Evolutionary conservation across 139 green algal genomes (phyloP), one percentile per base, ranked within the genome.

Genomic region (Limnomonas spitsbergensis): DNA sequence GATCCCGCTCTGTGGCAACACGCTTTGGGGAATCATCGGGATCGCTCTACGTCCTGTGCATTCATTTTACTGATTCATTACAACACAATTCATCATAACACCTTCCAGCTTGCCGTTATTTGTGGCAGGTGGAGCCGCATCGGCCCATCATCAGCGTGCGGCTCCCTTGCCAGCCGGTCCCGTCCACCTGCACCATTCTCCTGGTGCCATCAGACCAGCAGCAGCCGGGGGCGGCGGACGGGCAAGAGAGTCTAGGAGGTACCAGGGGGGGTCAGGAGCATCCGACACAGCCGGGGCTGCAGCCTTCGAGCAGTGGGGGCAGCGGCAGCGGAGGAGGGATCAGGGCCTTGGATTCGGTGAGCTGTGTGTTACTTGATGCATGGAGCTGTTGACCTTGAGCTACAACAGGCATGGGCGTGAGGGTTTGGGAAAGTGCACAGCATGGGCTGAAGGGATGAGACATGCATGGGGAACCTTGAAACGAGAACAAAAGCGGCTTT

Each of bases 121-220:
- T n/a, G n/a, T n/a, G n/a, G n/a, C 81, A 86, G 71, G 75, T 91
- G 42, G 88, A 92, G 78, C 87, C 84, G 2, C 75, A 78, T 29
- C 80, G 89, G 47, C 81, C 69, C 68, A 87, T 93, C 24, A 81
- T 78, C 32, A 92, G 77, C 26, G 79, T 93, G n/a, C 73, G 79
- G 4, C 77, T 93, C 38, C 89, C 89, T 29, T 52, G 69, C 37
- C 69, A 75, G 7, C 31, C 31, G 14, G 69, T 47, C 6, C 32
- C 69, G 6, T 29, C 69, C 35, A 47, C 69, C 32, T 75, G 69
- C 37, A 34, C 26, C 9, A 14, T 75, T 6, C 34, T 75, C 26
- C 69, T 47, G 69, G 80, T 82, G 29, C 27, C 61, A 72, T 34
- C 61, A 34, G 27, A 24, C 7, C 61, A 72, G 61, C 61, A 72